phyloP scores from a whole-genome alignment of 73 alveolate genomes.

The Symbiodinium pilosum region DNA sequence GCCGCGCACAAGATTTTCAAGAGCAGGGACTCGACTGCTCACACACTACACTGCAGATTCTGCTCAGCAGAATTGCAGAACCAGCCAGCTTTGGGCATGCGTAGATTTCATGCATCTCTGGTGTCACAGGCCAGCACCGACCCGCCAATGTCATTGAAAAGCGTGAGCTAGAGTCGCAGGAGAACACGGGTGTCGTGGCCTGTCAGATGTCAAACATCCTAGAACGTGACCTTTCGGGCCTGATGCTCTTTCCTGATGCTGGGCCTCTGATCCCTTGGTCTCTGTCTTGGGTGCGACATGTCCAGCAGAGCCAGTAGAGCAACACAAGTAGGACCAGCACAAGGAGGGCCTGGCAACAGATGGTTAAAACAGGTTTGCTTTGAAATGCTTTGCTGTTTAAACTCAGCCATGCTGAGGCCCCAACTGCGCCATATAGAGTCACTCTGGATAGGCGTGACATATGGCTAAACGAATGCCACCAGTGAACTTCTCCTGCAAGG shows the following conservation, averaged over 20 bases:
- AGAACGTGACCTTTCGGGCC: too few relatives aligned
- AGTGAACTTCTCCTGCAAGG: background rate
- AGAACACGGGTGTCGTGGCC: background rate
- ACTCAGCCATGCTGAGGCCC: background rate
- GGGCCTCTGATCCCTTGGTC: too few relatives aligned
- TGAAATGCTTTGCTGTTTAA: too few relatives aligned
- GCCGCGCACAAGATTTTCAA: too few relatives aligned
- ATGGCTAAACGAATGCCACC: background rate
- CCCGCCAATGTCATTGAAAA: too few relatives aligned
- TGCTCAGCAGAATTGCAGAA: background rate
- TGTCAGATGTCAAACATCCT: too few relatives aligned
- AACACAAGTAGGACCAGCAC: background rate
- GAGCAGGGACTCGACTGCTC: conserved; percentile 21
- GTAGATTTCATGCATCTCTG: too few relatives aligned
- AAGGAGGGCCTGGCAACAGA: conserved; percentile 45
- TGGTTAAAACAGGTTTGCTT: too few relatives aligned
- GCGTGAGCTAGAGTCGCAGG: background rate
- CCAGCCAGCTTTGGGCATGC: too few relatives aligned
- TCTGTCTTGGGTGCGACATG: background rate
- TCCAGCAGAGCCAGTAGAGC: conserved; percentile 56
- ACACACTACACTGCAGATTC: background rate
- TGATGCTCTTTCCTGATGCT: too few relatives aligned
- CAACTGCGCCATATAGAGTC: background rate
- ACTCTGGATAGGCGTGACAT: background rate
- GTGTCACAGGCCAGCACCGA: too few relatives aligned